phyloP scores from a whole-genome alignment of 163 green algal species.

The Scenedesmus sp. region DNA sequence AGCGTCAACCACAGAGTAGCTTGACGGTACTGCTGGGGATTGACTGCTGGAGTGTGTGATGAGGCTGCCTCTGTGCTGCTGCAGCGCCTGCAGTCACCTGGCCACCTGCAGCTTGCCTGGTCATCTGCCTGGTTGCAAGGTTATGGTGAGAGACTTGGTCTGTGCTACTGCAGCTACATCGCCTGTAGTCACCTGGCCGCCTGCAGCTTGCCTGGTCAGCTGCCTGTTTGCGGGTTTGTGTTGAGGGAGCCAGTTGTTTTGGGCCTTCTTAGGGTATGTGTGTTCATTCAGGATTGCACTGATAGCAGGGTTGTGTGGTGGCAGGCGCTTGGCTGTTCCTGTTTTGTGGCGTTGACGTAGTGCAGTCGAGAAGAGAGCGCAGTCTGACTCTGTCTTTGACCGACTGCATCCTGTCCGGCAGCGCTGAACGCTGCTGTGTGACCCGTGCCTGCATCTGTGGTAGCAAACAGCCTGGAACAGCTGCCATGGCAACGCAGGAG shows the following conservation, averaged over 20 bases:
- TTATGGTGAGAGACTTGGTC: not conserved
- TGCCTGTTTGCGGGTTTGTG: not conserved
- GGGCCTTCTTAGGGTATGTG: not conserved
- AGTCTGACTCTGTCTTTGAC: not conserved
- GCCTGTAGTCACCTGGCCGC: not conserved
- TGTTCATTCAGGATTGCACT: not conserved
- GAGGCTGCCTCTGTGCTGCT: not conserved
- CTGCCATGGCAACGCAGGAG: not conserved
- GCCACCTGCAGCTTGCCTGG: too few species aligned
- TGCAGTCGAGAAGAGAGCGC: not conserved
- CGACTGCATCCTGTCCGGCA: not conserved
- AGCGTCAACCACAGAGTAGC: not conserved
- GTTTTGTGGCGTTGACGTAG: too few species aligned
- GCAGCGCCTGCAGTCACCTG: not conserved
- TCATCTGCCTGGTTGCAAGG: not conserved
- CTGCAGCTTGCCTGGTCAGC: too few species aligned
- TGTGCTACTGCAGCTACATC: not conserved
- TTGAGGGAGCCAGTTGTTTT: not conserved
- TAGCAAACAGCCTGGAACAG: not conserved
- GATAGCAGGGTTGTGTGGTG: not conserved
- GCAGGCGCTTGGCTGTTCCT: not conserved
- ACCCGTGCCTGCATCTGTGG: not conserved
- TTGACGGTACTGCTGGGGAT: too few species aligned
- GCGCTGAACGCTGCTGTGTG: not conserved
- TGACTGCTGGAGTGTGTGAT: not conserved